Evolutionary conservation across 2,329 filamentous ascomycete genomes (phyloP), one percentile per base, ranked within the genome.

Genomic region (Phyllosticta citrichinensis): DNA sequence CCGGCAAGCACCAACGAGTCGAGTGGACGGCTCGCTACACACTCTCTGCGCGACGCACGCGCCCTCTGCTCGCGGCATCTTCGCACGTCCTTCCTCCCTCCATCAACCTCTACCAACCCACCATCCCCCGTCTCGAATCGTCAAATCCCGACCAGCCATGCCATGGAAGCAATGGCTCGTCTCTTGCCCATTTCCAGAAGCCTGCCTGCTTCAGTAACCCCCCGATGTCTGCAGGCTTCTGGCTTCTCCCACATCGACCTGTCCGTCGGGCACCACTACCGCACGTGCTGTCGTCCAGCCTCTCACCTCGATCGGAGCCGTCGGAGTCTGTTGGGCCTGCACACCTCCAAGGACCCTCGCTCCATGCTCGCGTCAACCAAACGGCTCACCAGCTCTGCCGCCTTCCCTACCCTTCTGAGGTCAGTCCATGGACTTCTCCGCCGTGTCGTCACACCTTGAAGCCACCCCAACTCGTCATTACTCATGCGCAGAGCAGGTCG

Each of bases 281-380:
- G 57, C 57, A 59, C 57, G 57, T 59, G 57, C 30, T 14, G 20
- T 17, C n/a, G 30, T 51, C 27, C 57, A 30, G 56, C 56, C 56
- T 59, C 57, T 59, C 30, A 59, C 50, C 57, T 50, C 19, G 20
- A 30, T 30, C 57, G 57, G 57, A 55, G 57, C 51, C 30, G 33
- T 22, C 57, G 52, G 33, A 30, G 40, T 19, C 57, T 40, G 57
- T 59, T 55, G 57, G 57, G 57, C 57, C 54, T 40, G 33, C 33
- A 40, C 33, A 14, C 33, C 33, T 40, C 14, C 33, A 40, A 17
- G 33, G 33, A 12, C 33, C 33, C 33, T 40, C 33, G 33, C 10
- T 40, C 33, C 11, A 40, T 17, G 33, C 33, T 40, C 33, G 33
- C 33, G 14, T 17, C 14, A 40, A 40, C 11, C 11, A 17, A 17